Evolutionary conservation across 768 basidiomycete species (phyloP).

Genomic region (Russula earlei): DNA sequence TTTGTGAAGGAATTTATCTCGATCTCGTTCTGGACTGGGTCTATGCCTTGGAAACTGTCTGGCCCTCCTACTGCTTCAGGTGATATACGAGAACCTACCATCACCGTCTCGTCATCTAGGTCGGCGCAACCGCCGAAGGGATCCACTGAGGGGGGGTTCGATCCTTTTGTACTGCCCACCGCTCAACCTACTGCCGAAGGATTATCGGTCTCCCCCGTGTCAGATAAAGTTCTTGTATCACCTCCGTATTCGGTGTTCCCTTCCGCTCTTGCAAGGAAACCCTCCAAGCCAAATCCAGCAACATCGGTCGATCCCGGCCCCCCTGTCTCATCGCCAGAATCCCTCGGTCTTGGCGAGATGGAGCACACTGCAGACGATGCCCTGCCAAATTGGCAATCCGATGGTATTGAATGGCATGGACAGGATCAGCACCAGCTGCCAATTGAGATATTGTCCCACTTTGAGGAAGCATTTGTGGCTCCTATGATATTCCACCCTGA

Average conservation of each 20-base stretch:
- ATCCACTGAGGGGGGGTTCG: not conserved
- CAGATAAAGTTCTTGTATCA: not conserved
- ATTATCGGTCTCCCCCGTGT: not conserved
- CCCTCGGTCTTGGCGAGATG: constrained; percentile 16
- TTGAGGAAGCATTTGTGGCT: not conserved
- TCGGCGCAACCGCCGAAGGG: not conserved
- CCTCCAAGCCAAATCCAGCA: not conserved
- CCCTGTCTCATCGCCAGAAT: constrained; percentile 19
- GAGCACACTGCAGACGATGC: constrained; percentile 8
- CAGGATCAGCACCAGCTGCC: not conserved
- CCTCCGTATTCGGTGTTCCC: not conserved
- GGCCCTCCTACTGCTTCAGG: too few species aligned
- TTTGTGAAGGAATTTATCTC: too few species aligned
- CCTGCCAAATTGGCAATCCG: constrained; percentile 13
- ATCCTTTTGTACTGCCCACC: not conserved
- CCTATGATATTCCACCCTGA: too few species aligned
- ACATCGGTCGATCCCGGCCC: constrained; percentile 12
- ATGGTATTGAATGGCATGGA: constrained; percentile 3
- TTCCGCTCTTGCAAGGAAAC: not conserved
- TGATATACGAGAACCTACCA: constrained; percentile 4
- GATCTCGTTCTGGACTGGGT: too few species aligned
- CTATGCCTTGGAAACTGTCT: too few species aligned
- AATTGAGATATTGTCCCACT: not conserved
- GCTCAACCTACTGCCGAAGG: too few species aligned
- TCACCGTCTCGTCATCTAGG: not conserved